Evolutionary conservation across 306 rosid genomes (phyloP).

Genomic region (Cucurbita maxima): DNA sequence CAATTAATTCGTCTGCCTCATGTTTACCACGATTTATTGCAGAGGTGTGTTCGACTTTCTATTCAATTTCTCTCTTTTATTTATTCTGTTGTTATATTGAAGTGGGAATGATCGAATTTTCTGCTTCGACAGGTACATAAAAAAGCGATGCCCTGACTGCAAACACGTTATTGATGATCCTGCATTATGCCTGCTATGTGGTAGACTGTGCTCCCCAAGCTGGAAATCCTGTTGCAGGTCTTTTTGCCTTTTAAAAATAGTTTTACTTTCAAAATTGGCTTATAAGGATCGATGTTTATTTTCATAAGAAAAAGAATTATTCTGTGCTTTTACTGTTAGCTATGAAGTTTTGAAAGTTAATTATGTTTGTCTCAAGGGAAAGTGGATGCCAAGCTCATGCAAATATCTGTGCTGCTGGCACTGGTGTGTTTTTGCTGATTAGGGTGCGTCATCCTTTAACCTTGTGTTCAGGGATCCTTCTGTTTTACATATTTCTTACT

Average conservation of each 20-base stretch:
- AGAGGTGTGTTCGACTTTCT: constrained; percentile 37
- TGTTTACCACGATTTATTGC: constrained; percentile 83
- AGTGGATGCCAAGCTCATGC: constrained; percentile 91
- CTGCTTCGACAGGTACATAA: constrained; percentile 47
- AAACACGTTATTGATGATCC: constrained; percentile 56
- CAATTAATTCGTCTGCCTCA: constrained; percentile 67
- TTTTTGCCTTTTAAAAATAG: constrained; percentile 4
- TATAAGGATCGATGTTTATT: not conserved
- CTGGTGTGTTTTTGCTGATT: constrained; percentile 76
- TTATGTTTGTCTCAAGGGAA: constrained; percentile 35
- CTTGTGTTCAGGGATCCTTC: not conserved
- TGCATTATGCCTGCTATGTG: constrained; percentile 86
- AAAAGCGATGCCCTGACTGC: constrained; percentile 65
- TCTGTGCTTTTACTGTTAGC: not conserved
- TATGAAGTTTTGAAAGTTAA: constrained; percentile 5
- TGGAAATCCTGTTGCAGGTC: constrained; percentile 97
- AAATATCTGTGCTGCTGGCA: constrained; percentile 78
- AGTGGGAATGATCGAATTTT: not conserved
- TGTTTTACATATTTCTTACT: not conserved
- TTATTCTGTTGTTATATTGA: not conserved
- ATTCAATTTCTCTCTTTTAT: not conserved
- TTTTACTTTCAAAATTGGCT: not conserved
- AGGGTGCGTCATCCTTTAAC: constrained; percentile 31
- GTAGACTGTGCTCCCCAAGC: constrained; percentile 74
- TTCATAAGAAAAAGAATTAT: not conserved